Conservation (phyloP, 2,329 filamentous ascomycete species). For the Hymenoscyphus linearis region DNA sequence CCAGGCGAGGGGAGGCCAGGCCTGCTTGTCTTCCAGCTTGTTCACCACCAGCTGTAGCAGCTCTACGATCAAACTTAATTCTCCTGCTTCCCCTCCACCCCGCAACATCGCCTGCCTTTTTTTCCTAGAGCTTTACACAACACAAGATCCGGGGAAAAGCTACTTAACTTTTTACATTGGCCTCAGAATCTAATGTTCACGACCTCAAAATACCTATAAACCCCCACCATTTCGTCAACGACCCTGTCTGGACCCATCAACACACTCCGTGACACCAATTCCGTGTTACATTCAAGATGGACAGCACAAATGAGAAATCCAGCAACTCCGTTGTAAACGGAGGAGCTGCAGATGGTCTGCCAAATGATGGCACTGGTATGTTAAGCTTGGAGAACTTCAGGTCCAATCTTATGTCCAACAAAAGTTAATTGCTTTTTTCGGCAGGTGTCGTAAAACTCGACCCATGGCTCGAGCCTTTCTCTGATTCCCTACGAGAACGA, state of each 20-base stretch:
- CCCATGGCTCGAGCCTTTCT: slow-evolving; percentile 83
- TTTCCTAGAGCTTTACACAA: neutral
- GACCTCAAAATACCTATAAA: neutral
- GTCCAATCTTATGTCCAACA: neutral
- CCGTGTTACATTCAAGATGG: slow-evolving; percentile 22
- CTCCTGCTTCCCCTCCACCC: slow-evolving; percentile 8
- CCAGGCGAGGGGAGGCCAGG: no score
- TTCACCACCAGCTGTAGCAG: neutral
- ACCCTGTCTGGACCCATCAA: neutral
- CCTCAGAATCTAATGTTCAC: neutral
- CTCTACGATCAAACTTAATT: slow-evolving; percentile 2
- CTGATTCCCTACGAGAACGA: slow-evolving; percentile 67
- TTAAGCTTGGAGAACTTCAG: slow-evolving; percentile 7
- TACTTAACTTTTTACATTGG: neutral
- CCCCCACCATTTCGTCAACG: neutral
- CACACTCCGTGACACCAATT: neutral
- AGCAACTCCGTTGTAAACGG: slow-evolving; percentile 26
- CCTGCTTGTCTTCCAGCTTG: no score
- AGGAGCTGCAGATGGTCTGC: slow-evolving; percentile 45
- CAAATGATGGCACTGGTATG: slow-evolving; percentile 69
- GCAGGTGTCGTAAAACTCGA: slow-evolving; percentile 82
- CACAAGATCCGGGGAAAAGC: neutral
- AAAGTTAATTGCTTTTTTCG: slow-evolving; percentile 16
- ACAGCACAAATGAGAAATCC: slow-evolving; percentile 24
- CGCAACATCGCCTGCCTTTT: slow-evolving; percentile 21